A percentile compares a stretch with the other conserved stretches of the same genome.
Conservation (phyloP, 306 rosid genomes). For the Pueraria montana region DNA sequence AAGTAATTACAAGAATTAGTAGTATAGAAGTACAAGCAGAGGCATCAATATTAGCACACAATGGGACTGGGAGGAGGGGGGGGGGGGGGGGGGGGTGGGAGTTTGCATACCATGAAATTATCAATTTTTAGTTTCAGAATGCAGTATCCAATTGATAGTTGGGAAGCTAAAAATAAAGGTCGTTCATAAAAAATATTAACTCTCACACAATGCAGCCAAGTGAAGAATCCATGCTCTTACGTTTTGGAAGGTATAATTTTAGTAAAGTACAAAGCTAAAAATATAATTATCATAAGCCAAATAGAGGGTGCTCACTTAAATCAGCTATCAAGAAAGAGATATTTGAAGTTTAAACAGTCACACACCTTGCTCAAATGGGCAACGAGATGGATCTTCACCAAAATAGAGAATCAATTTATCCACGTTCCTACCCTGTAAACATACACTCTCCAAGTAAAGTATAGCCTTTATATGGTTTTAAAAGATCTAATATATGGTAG, state of each 20-base stretch:
- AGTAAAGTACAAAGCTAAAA: constrained; percentile 1
- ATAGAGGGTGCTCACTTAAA: neutral
- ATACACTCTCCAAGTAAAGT: constrained; percentile 45
- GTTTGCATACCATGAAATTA: neutral
- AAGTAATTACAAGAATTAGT: constrained; percentile 41
- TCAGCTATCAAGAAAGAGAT: constrained; percentile 39
- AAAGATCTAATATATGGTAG: constrained; percentile 20
- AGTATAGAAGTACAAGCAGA: neutral
- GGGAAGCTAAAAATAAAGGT: constrained; percentile 6
- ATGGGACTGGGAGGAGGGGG: neutral
- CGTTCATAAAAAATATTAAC: constrained; percentile 6
- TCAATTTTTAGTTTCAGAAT: neutral
- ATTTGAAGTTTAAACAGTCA: constrained; percentile 29
- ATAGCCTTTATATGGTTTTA: constrained; percentile 4
- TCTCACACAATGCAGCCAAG: neutral
- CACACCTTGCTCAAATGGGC: constrained; percentile 93
- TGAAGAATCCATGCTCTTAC: constrained; percentile 28
- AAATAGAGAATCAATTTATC: constrained; percentile 88
- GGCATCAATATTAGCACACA: constrained; percentile 3
- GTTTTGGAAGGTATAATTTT: constrained; percentile 3
- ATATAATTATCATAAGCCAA: constrained; percentile 28
- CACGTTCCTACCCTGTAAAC: constrained; percentile 84
- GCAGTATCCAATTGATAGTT: constrained; percentile 1
- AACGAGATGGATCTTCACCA: constrained; percentile 94
- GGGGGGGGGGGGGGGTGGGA: no score